Conservation (phyloP, 2,329 filamentous ascomycete genomes). For the Chrysoporthe austroafricana region DNA sequence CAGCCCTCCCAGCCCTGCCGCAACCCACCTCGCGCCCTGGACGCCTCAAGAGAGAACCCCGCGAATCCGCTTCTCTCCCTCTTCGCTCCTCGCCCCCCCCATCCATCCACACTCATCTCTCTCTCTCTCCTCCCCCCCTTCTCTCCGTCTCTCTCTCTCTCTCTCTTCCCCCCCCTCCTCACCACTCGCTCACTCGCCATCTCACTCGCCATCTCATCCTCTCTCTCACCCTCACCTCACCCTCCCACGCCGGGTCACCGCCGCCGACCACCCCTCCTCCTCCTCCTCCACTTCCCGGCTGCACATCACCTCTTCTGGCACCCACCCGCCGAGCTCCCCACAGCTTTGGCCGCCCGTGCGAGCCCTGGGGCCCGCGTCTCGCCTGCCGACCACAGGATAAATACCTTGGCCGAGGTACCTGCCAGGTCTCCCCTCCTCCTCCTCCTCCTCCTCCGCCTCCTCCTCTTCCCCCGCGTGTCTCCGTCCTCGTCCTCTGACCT, state of each 20-base stretch:
- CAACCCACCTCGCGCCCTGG: not conserved
- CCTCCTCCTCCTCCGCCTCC: not conserved
- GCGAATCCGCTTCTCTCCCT: not conserved
- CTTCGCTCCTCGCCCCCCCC: too few species aligned
- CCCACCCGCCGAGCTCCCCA: not conserved
- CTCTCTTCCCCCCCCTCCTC: not conserved
- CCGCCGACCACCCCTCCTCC: not conserved
- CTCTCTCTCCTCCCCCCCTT: too few species aligned
- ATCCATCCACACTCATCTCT: too few species aligned
- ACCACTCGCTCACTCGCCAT: too few species aligned
- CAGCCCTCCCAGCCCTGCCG: not conserved
- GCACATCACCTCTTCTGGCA: constrained; percentile 3
- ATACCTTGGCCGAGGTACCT: constrained; percentile 22
- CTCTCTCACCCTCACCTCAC: not conserved
- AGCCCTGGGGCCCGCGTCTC: not conserved
- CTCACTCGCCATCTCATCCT: not conserved
- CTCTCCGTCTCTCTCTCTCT: not conserved
- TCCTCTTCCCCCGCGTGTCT: not conserved
- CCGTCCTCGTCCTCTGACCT: constrained; percentile 4
- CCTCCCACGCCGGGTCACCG: not conserved
- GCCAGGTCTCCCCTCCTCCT: constrained; percentile 10
- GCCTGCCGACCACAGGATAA: not conserved
- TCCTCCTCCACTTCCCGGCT: not conserved
- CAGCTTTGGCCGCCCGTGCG: not conserved
- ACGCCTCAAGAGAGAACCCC: not conserved